Percentiles rank a stretch among this genome's conserved stretches.
phyloP scores from a whole-genome alignment of 2,329 filamentous ascomycete species.

The Hymenoscyphus fraxineus region DNA sequence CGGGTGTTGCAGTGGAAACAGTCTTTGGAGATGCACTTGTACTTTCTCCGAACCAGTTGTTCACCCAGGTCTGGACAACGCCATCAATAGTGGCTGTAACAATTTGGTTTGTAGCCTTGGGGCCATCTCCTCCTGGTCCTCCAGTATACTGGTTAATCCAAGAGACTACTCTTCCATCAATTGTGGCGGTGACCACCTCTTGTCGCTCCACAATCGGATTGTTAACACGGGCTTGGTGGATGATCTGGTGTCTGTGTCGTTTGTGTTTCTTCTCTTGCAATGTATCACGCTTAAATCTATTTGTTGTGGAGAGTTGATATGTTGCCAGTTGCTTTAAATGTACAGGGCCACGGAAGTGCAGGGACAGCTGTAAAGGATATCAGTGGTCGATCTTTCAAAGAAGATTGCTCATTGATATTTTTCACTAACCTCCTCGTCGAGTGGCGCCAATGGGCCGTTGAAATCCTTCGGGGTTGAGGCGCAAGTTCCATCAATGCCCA shows the following conservation, averaged over 20 bases:
- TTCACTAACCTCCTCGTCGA: conserved; percentile 64
- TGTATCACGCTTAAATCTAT: conserved; percentile 35
- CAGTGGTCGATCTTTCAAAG: not conserved
- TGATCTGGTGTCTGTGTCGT: conserved; percentile 50
- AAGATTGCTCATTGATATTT: not conserved
- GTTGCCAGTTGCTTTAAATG: conserved; percentile 64
- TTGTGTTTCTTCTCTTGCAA: conserved; percentile 37
- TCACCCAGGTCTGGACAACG: conserved; percentile 25
- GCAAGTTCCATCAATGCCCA: conserved; percentile 56
- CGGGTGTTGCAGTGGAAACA: not conserved
- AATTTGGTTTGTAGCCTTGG: conserved; percentile 20
- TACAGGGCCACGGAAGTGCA: conserved; percentile 70
- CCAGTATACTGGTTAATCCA: conserved; percentile 55
- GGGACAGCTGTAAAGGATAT: conserved; percentile 52
- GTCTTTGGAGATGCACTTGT: not conserved
- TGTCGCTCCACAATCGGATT: conserved; percentile 43
- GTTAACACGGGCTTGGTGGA: conserved; percentile 34
- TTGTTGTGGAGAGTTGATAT: conserved; percentile 50
- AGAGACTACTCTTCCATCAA: conserved; percentile 53
- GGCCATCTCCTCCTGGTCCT: conserved; percentile 15
- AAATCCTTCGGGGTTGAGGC: conserved; percentile 49
- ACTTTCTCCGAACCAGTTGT: conserved; percentile 21
- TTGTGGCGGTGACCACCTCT: conserved; percentile 50
- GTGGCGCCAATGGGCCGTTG: conserved; percentile 59
- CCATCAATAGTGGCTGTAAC: conserved; percentile 29